Percentiles rank a stretch among this genome's conserved stretches.
These are phyloP conservation scores for Colletotrichum nymphaeae DNA, from an alignment of 2,329 filamentous ascomycete genomes.

Conservation along the genomic window DNA sequence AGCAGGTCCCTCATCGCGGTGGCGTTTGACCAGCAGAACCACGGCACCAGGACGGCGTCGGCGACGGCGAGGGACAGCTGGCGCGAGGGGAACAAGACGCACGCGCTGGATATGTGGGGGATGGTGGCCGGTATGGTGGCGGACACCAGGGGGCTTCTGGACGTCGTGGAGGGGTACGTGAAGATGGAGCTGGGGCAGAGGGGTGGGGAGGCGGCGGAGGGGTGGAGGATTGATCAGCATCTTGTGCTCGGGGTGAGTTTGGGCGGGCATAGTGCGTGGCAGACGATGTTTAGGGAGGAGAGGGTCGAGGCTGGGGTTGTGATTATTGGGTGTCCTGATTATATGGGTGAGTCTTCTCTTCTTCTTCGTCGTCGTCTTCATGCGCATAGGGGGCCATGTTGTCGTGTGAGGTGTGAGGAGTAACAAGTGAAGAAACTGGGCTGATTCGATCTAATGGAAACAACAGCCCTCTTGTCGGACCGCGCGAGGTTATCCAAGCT, in stretches of 20 bases:
- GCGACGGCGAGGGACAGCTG: constrained; percentile 80
- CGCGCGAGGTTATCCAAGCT: constrained; percentile 80
- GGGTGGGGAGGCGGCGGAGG: constrained; percentile 5
- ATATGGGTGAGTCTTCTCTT: constrained; percentile 64
- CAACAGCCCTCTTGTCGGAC: constrained; percentile 74
- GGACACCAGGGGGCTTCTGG: constrained; percentile 82
- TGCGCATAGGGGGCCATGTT: not conserved
- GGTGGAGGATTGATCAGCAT: constrained; percentile 67
- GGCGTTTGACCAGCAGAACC: constrained; percentile 93
- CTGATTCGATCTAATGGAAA: constrained; percentile 12
- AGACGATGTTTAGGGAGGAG: constrained; percentile 81
- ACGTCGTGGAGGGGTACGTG: constrained; percentile 81
- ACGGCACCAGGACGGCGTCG: constrained; percentile 79
- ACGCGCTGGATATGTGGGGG: constrained; percentile 93
- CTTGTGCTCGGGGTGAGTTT: constrained; percentile 85
- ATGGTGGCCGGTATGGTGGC: constrained; percentile 77
- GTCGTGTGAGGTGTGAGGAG: too few relatives aligned
- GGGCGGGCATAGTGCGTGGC: constrained; percentile 90
- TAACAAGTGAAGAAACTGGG: not conserved
- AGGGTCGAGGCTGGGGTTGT: constrained; percentile 82
- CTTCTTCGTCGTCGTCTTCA: not conserved
- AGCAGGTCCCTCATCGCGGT: constrained; percentile 78
- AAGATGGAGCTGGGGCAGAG: constrained; percentile 60
- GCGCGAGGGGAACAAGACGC: constrained; percentile 80
- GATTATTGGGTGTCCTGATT: constrained; percentile 92